A percentile compares a stretch with the other conserved stretches of the same genome.
These are phyloP conservation scores for Lepidium sativum DNA, from an alignment of 345 rosid species.

Conservation along the genomic window DNA sequence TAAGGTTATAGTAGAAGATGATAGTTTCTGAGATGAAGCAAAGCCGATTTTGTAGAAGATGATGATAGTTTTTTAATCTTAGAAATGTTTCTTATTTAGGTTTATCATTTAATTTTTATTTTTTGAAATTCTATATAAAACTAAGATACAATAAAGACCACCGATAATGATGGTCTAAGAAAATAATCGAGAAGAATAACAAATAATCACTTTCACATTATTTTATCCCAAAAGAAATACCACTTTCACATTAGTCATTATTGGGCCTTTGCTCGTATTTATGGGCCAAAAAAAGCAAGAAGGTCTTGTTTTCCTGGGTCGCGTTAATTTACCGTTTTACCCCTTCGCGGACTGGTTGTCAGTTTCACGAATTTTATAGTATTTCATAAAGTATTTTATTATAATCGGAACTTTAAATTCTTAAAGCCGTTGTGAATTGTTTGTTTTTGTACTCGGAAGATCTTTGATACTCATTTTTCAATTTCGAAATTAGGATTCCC, in stretches of 20 bases:
- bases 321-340: background rate
- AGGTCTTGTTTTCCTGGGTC: background rate
- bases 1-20: background rate
- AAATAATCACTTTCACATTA: constrained; percentile 2
- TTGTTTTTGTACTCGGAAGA: background rate
- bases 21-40: background rate
- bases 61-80: no score
- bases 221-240: no score
- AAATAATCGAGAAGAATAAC: background rate
- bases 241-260: background rate
- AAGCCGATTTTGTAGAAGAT: no score
- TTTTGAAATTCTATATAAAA: no score
- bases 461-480: background rate
- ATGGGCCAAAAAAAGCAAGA: background rate
- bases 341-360: background rate
- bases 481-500: constrained; percentile 17
- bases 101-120: no score
- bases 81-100: no score
- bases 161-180: no score
- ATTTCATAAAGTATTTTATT: background rate
- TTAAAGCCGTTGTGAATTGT: constrained; percentile 15
- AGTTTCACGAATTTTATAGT: background rate
- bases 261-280: background rate
- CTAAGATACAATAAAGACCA: no score
- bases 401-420: background rate